Conservation (phyloP, 2,329 filamentous ascomycete genomes). For the Neocucurbitaria cava region DNA sequence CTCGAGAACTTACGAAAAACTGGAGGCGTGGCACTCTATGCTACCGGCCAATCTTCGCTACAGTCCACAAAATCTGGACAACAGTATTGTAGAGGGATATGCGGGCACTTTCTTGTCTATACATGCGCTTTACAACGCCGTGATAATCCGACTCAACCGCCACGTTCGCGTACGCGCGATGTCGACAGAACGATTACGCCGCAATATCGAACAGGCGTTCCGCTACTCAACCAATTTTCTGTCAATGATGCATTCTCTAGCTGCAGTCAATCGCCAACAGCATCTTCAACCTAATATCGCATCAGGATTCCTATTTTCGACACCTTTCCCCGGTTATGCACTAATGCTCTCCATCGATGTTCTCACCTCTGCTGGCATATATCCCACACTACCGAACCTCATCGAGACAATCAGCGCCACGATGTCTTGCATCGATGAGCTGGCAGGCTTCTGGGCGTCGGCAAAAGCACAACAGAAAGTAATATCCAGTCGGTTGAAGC, state of each 20-base stretch:
- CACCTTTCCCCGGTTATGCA: conserved; percentile 67
- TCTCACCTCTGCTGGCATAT: conserved; percentile 64
- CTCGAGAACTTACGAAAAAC: conserved; percentile 57
- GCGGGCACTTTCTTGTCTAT: conserved; percentile 68
- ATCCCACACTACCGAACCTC: conserved; percentile 55
- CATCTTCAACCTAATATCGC: conserved; percentile 33
- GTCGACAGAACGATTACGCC: conserved; percentile 33
- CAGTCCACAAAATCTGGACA: conserved; percentile 64
- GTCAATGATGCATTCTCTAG: conserved; percentile 43
- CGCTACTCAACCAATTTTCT: conserved; percentile 39
- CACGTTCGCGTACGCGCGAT: conserved; percentile 52
- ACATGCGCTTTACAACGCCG: conserved; percentile 71
- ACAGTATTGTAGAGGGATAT: conserved; percentile 60
- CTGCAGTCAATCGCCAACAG: conserved; percentile 32
- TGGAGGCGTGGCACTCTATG: conserved; percentile 65
- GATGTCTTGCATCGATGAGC: conserved; percentile 62
- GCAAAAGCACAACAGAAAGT: conserved; percentile 59
- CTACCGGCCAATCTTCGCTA: conserved; percentile 65
- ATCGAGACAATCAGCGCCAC: conserved; percentile 63
- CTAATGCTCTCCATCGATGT: conserved; percentile 71
- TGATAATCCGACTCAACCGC: conserved; percentile 70
- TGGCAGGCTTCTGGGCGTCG: conserved; percentile 67
- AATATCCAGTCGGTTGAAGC: conserved; percentile 56
- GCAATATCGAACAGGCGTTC: conserved; percentile 42
- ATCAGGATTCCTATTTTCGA: conserved; percentile 54